Evolutionary conservation across 306 rosid species (phyloP).

Genomic region (Purshia tridentata): DNA sequence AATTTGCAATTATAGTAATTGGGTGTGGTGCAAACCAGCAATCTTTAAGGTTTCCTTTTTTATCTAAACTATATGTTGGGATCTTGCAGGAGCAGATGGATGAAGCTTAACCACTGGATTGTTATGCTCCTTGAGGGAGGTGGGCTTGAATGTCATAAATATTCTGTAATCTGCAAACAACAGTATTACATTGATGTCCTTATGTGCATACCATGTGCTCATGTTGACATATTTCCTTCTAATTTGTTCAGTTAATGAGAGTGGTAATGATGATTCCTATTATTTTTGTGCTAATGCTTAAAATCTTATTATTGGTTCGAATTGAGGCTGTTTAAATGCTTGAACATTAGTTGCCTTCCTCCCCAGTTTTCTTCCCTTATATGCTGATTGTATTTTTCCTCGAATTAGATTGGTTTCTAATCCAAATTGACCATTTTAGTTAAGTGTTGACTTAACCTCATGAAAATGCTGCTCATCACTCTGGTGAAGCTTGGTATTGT

Average conservation of each 20-base stretch:
- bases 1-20: background rate
- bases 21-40: too few relatives aligned
- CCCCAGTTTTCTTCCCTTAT: background rate
- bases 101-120: constrained; percentile 35
- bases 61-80: background rate
- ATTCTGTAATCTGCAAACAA: constrained; percentile 22
- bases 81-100: constrained; percentile 47
- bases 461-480: background rate
- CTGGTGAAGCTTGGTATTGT: background rate
- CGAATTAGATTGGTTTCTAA: too few relatives aligned
- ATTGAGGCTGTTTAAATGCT: too few relatives aligned
- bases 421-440: too few relatives aligned
- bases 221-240: constrained; percentile 13
- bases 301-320: background rate
- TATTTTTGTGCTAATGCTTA: background rate
- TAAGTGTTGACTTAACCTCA: too few relatives aligned
- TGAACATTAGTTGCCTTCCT: background rate
- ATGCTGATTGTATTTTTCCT: background rate
- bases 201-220: constrained; percentile 32
- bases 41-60: background rate
- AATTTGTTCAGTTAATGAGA: constrained; percentile 5
- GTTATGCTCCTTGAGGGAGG: constrained; percentile 40
- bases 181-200: constrained; percentile 19
- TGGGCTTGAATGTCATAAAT: constrained; percentile 48
- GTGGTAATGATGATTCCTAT: constrained; percentile 8